These are phyloP conservation scores for Dendryphion nanum DNA, from an alignment of 2,329 filamentous ascomycete species.

Conservation along the genomic window DNA sequence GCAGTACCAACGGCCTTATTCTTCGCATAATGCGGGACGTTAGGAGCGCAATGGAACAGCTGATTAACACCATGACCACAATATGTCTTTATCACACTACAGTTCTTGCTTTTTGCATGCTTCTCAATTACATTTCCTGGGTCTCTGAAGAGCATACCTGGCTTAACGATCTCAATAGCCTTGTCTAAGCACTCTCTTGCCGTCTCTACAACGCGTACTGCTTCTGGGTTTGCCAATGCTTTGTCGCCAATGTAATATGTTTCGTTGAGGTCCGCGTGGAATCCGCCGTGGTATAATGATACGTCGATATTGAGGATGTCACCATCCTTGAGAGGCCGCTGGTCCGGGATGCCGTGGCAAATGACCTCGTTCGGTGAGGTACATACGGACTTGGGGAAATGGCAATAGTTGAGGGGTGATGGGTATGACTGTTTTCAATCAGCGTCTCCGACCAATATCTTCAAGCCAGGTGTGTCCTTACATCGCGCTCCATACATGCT, in stretches of 20 bases:
- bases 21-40: constrained; percentile 95
- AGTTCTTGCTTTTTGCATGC: constrained; percentile 79
- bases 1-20: constrained; percentile 95
- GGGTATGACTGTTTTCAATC: constrained; percentile 73
- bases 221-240: constrained; percentile 77
- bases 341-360: constrained; percentile 96
- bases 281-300: constrained; percentile 88
- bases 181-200: constrained; percentile 87
- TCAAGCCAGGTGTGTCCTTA: not conserved
- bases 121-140: constrained; percentile 96
- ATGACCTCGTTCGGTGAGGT: constrained; percentile 97
- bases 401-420: constrained; percentile 89
- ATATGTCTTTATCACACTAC: constrained; percentile 92
- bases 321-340: constrained; percentile 81
- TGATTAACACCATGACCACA: constrained; percentile 95
- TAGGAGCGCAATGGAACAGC: constrained; percentile 90
- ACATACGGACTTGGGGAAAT: constrained; percentile 97
- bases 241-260: constrained; percentile 97
- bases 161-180: constrained; percentile 88
- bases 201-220: constrained; percentile 86
- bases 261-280: constrained; percentile 96
- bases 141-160: constrained; percentile 86
- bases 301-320: constrained; percentile 98
- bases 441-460: constrained; percentile 9
- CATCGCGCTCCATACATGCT: constrained; percentile 87